These are phyloP conservation scores for Agaricus subrufescens DNA, from an alignment of 768 basidiomycete genomes.

Conservation along the genomic window DNA sequence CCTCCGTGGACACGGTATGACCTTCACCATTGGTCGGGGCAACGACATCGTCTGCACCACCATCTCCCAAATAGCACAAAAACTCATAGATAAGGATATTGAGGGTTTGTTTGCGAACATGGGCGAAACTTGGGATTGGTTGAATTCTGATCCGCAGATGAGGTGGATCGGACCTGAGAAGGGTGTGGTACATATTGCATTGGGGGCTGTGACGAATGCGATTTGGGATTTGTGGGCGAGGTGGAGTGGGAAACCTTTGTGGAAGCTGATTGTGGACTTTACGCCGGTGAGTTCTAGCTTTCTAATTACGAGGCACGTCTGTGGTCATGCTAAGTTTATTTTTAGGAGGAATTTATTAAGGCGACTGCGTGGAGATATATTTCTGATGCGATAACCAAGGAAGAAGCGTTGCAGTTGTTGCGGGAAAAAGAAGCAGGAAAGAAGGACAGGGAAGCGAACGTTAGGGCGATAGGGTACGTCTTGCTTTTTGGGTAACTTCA, in stretches of 20 bases:
- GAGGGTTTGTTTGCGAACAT: conserved; percentile 84
- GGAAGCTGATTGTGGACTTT: conserved; percentile 93
- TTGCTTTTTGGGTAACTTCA: not conserved
- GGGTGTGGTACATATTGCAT: conserved; percentile 89
- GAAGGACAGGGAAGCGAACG: conserved; percentile 71
- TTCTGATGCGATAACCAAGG: conserved; percentile 87
- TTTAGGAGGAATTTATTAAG: conserved; percentile 71
- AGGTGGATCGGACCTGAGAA: conserved; percentile 97
- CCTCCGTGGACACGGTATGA: conserved; percentile 89
- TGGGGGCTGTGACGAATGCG: conserved; percentile 87
- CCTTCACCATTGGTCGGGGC: conserved; percentile 91
- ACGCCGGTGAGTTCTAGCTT: conserved; percentile 45
- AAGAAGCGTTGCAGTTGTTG: conserved; percentile 83
- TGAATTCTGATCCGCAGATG: conserved; percentile 85
- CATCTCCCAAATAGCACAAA: conserved; percentile 72
- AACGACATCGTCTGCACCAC: conserved; percentile 85
- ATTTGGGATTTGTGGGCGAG: conserved; percentile 93
- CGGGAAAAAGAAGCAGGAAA: conserved; percentile 74
- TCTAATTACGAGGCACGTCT: not conserved
- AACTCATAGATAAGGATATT: conserved; percentile 78
- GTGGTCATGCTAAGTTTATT: not conserved
- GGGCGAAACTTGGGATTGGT: conserved; percentile 86
- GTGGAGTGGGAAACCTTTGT: conserved; percentile 77
- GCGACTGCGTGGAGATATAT: conserved; percentile 86
- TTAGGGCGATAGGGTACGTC: conserved; percentile 59